These are phyloP conservation scores for Boletellus ananiceps DNA, from an alignment of 768 basidiomycete species.

Conservation along the genomic window DNA sequence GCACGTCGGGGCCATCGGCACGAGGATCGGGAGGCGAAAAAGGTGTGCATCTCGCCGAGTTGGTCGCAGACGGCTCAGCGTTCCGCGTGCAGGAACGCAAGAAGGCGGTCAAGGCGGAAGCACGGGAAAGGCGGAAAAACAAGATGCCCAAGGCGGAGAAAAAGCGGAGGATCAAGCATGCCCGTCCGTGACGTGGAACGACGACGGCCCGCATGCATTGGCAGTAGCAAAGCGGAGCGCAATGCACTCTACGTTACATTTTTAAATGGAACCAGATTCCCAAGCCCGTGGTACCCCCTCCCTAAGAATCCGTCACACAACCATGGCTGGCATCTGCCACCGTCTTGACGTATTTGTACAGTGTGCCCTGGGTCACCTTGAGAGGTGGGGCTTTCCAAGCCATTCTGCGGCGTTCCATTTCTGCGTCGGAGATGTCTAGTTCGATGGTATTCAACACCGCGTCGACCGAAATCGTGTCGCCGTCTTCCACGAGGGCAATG, in stretches of 20 bases:
- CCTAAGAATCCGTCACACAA: slow-evolving; percentile 82
- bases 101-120: slow-evolving; percentile 81
- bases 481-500: slow-evolving; percentile 85
- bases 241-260: not conserved
- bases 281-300: slow-evolving; percentile 6
- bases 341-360: slow-evolving; percentile 84
- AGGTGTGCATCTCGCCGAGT: slow-evolving; percentile 42
- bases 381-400: slow-evolving; percentile 83
- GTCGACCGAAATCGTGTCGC: slow-evolving; percentile 84
- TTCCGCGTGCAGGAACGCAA: slow-evolving; percentile 71
- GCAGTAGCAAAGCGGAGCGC: too few relatives aligned
- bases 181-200: slow-evolving; percentile 20
- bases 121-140: slow-evolving; percentile 79
- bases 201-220: slow-evolving; percentile 6
- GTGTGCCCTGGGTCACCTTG: slow-evolving; percentile 75
- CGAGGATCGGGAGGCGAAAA: slow-evolving; percentile 89
- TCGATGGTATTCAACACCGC: slow-evolving; percentile 83
- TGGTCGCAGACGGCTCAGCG: slow-evolving; percentile 7
- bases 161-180: slow-evolving; percentile 70
- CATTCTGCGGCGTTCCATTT: slow-evolving; percentile 66
- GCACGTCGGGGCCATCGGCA: slow-evolving; percentile 83
- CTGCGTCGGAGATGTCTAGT: slow-evolving; percentile 70
- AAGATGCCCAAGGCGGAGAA: slow-evolving; percentile 98
- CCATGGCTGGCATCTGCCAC: slow-evolving; percentile 92
- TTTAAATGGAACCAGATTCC: slow-evolving; percentile 6